A percentile compares a stretch with the other conserved stretches of the same genome.
phyloP scores from a whole-genome alignment of 2,329 filamentous ascomycete genomes.

The Xylariaceae sp. region DNA sequence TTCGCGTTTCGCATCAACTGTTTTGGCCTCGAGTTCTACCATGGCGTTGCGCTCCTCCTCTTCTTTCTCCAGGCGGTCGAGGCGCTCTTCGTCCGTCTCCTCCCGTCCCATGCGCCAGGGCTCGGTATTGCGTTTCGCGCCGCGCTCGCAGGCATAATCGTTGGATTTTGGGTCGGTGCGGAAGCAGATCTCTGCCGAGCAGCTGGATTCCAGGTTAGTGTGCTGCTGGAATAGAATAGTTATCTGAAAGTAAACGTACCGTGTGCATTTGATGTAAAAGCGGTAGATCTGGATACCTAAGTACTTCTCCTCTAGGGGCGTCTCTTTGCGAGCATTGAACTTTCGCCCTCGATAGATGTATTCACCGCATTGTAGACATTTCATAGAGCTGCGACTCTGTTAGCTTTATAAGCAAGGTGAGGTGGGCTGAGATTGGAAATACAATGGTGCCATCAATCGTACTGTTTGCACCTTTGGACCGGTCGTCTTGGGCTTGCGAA shows the following conservation, averaged over 20 bases:
- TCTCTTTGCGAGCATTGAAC: slow-evolving; percentile 95
- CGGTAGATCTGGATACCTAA: slow-evolving; percentile 84
- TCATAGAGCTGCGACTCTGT: slow-evolving; percentile 35
- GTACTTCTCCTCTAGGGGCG: slow-evolving; percentile 85
- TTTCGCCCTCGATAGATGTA: slow-evolving; percentile 94
- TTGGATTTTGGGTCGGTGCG: slow-evolving; percentile 89
- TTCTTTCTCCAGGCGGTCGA: slow-evolving; percentile 84
- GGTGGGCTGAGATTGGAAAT: not conserved
- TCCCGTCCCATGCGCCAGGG: slow-evolving; percentile 74
- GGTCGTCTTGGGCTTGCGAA: slow-evolving; percentile 70
- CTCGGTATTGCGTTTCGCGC: slow-evolving; percentile 92
- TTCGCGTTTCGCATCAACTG: slow-evolving; percentile 87
- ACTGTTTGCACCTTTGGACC: slow-evolving; percentile 86
- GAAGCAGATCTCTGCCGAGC: slow-evolving; percentile 33
- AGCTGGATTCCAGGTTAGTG: no score
- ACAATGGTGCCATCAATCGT: slow-evolving; percentile 85
- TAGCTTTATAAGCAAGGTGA: not conserved
- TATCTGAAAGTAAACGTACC: no score
- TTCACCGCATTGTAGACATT: slow-evolving; percentile 59
- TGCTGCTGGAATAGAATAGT: no score
- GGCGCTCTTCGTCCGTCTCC: slow-evolving; percentile 85
- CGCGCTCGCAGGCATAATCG: slow-evolving; percentile 80
- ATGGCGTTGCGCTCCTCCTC: slow-evolving; percentile 85
- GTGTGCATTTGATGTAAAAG: slow-evolving; percentile 78
- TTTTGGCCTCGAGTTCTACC: slow-evolving; percentile 94